Conservation (phyloP, 2,329 filamentous ascomycete species). For the Xylariaceae sp. region DNA sequence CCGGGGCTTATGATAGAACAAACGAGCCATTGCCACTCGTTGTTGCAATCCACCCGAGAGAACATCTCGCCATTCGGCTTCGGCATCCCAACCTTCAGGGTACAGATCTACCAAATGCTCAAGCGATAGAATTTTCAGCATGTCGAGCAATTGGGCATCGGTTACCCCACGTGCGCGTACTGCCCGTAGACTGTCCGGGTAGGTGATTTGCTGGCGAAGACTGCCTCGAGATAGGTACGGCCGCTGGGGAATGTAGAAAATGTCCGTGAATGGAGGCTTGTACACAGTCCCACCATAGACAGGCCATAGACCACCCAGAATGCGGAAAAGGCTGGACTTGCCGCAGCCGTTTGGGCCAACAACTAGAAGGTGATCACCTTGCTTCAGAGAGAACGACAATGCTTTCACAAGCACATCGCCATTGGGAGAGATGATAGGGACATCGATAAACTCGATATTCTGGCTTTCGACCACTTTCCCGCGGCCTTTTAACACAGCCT, state of each 20-base stretch:
- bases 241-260: constrained; percentile 97
- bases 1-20: constrained; percentile 91
- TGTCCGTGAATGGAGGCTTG: constrained; percentile 89
- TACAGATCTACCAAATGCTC: constrained; percentile 81
- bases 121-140: constrained; percentile 82
- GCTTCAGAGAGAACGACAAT: constrained; percentile 84
- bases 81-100: constrained; percentile 83
- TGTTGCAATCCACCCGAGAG: constrained; percentile 93
- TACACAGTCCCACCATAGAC: constrained; percentile 94
- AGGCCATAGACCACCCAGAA: constrained; percentile 94
- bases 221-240: constrained; percentile 92
- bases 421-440: constrained; percentile 97
- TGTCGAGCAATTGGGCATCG: constrained; percentile 78
- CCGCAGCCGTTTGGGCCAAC: constrained; percentile 97
- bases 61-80: constrained; percentile 96
- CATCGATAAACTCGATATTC: constrained; percentile 49
- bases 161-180: constrained; percentile 86
- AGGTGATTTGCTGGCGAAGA: constrained; percentile 95
- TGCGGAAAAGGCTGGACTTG: constrained; percentile 94
- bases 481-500: constrained; percentile 80
- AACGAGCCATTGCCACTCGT: constrained; percentile 91
- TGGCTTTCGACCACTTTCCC: constrained; percentile 81
- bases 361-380: constrained; percentile 90
- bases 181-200: constrained; percentile 85
- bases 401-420: constrained; percentile 88